Percentiles rank a stretch among this genome's conserved stretches.
These are phyloP conservation scores for Debaryomyces prosopidis DNA, from an alignment of 805 yeast genomes.

Conservation along the genomic window DNA sequence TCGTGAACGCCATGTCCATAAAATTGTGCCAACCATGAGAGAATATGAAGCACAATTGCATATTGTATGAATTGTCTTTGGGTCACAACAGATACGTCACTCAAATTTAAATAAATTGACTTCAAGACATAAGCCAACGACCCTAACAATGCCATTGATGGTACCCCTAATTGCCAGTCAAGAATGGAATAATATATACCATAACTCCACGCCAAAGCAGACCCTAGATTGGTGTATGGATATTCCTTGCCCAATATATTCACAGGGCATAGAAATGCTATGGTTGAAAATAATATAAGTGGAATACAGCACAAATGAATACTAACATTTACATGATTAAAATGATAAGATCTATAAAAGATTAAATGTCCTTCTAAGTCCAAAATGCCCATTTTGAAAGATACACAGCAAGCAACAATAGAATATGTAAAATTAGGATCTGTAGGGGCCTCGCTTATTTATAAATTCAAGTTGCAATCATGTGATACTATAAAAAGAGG, in stretches of 20 bases:
- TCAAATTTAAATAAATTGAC: constrained; percentile 16
- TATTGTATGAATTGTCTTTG: constrained; percentile 21
- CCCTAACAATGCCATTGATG: constrained; percentile 24
- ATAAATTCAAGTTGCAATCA: too few relatives aligned
- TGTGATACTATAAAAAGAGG: too few relatives aligned
- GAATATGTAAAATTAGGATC: too few relatives aligned
- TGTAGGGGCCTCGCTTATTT: too few relatives aligned
- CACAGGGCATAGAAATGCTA: constrained; percentile 38
- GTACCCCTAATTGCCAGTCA: constrained; percentile 46
- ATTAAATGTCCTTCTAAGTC: constrained; percentile 40
- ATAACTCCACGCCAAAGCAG: constrained; percentile 46
- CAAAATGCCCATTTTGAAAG: constrained; percentile 20
- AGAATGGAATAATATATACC: constrained; percentile 59
- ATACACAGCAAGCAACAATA: too few relatives aligned
- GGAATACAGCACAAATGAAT: constrained; percentile 86
- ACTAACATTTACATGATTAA: constrained; percentile 59
- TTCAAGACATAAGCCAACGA: constrained; percentile 23
- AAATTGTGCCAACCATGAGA: constrained; percentile 82
- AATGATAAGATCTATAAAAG: constrained; percentile 51
- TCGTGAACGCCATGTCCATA: constrained; percentile 86
- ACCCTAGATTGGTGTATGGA: constrained; percentile 48
- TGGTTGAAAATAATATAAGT: constrained; percentile 57
- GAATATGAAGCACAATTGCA: constrained; percentile 46
- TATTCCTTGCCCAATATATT: constrained; percentile 13
- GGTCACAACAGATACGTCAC: constrained; percentile 2